These are phyloP conservation scores for Russula abietina DNA, from an alignment of 768 basidiomycete genomes.

Conservation along the genomic window DNA sequence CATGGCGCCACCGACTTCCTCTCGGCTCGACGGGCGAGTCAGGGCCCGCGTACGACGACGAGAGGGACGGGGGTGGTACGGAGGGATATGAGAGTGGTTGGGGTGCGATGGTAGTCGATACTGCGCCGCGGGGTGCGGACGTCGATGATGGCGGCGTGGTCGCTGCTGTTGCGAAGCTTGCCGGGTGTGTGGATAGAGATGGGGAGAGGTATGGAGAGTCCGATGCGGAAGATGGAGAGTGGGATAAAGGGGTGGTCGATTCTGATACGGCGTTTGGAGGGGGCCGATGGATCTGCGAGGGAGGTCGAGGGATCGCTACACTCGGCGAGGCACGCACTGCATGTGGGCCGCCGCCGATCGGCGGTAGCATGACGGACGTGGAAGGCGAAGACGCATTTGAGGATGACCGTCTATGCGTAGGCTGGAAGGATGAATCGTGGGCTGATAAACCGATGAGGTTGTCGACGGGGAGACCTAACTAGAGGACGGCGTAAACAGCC, in stretches of 20 bases:
- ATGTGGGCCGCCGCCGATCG: slow-evolving; percentile 21
- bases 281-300: slow-evolving; percentile 57
- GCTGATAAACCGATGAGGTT: slow-evolving; percentile 64
- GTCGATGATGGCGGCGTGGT: slow-evolving; percentile 70
- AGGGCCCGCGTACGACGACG: slow-evolving; percentile 43
- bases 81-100: slow-evolving; percentile 66
- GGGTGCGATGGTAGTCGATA: slow-evolving; percentile 37
- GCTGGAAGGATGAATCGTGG: slow-evolving; percentile 63
- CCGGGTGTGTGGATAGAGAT: slow-evolving; percentile 44
- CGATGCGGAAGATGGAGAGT: slow-evolving; percentile 52
- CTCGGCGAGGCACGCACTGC: slow-evolving; percentile 35
- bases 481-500: background rate
- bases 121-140: slow-evolving; percentile 45
- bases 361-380: slow-evolving; percentile 35
- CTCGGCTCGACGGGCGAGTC: slow-evolving; percentile 30
- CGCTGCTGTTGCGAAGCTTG: slow-evolving; percentile 54
- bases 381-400: slow-evolving; percentile 44
- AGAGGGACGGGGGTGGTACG: slow-evolving; percentile 77
- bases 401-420: slow-evolving; percentile 53
- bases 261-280: slow-evolving; percentile 42
- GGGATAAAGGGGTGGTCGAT: slow-evolving; percentile 57
- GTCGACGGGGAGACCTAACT: slow-evolving; percentile 76
- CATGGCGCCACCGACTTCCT: slow-evolving; percentile 31
- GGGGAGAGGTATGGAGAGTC: slow-evolving; percentile 52
- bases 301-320: slow-evolving; percentile 74